Conservation (phyloP, 306 rosid genomes). For the Coriaria nepalensis region DNA sequence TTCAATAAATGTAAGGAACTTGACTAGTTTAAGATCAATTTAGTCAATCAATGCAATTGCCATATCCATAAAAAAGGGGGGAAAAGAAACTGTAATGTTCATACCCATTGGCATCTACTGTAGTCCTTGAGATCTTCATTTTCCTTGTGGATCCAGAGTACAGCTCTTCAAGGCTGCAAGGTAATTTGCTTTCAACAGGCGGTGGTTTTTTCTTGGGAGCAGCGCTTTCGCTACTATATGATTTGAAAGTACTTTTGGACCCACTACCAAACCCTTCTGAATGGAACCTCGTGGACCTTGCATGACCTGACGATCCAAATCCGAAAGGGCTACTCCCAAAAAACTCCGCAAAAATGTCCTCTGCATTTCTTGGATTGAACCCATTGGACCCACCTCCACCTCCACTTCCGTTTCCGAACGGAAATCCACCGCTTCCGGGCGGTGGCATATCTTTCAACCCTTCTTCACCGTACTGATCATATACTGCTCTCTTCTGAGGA, state of each 20-base stretch:
- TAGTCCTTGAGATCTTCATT: constrained; percentile 90
- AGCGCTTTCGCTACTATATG: constrained; percentile 28
- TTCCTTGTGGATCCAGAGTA: constrained; percentile 85
- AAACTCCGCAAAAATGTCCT: constrained; percentile 93
- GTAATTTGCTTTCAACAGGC: constrained; percentile 71
- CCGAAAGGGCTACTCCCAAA: constrained; percentile 90
- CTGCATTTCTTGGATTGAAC: constrained; percentile 78
- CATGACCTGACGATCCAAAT: constrained; percentile 64
- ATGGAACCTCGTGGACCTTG: constrained; percentile 54
- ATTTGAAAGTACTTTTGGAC: constrained; percentile 35
- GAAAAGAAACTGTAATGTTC: constrained; percentile 6
- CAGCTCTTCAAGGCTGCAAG: constrained; percentile 75
- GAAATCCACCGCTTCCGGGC: constrained; percentile 34
- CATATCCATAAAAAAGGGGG: neutral
- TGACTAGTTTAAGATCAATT: neutral
- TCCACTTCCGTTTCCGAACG: constrained; percentile 27
- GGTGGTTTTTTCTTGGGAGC: constrained; percentile 56
- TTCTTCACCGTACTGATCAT: constrained; percentile 87
- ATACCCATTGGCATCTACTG: constrained; percentile 48
- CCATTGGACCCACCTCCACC: constrained; percentile 38
- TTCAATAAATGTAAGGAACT: neutral
- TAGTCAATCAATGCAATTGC: neutral
- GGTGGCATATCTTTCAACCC: constrained; percentile 83
- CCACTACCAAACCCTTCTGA: constrained; percentile 50
- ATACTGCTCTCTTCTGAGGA: constrained; percentile 52